Evolutionary conservation across 1,284 basidiomycete genomes (phyloP).

Genomic region (Mycena citricolor): DNA sequence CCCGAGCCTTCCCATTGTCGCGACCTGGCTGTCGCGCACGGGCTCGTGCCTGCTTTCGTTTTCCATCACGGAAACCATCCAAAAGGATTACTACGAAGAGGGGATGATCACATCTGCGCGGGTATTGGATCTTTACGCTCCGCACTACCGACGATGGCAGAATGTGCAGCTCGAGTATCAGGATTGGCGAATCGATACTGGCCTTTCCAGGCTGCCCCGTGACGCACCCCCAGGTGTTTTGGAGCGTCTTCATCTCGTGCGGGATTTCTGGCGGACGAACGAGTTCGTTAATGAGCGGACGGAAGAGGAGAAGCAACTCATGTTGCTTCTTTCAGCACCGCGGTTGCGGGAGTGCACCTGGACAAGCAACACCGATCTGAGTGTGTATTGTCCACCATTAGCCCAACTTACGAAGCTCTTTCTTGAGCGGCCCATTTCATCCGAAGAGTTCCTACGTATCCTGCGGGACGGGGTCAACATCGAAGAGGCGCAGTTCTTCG

Average conservation of each 20-base stretch:
- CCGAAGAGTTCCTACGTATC: conserved; percentile 22
- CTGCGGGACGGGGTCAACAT: conserved; percentile 20
- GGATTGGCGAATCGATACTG: conserved; percentile 28
- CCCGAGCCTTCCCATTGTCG: conserved; percentile 23
- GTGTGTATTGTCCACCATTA: conserved; percentile 20
- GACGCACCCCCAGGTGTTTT: conserved; percentile 22
- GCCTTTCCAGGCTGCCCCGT: conserved; percentile 21
- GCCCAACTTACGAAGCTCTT: conserved; percentile 22
- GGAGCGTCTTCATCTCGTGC: conserved; percentile 27
- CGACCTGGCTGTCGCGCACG: conserved; percentile 25
- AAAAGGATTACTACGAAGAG: conserved; percentile 13
- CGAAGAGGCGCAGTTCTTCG: conserved; percentile 18
- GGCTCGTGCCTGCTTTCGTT: conserved; percentile 25
- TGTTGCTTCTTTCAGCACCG: conserved; percentile 27
- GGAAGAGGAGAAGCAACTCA: conserved; percentile 23
- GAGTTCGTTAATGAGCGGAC: too few species aligned
- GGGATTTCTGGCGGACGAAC: conserved; percentile 27
- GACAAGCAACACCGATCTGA: conserved; percentile 22
- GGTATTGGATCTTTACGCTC: conserved; percentile 14
- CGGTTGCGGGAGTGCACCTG: conserved; percentile 28
- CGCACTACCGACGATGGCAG: conserved; percentile 25
- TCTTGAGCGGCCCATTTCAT: conserved; percentile 21
- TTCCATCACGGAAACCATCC: conserved; percentile 23
- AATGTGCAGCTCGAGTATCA: conserved; percentile 27
- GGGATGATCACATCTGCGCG: conserved; percentile 11